Conservation (phyloP, 371 early-diverging fungal genomes). For the Zopfochytrium polystomum region DNA sequence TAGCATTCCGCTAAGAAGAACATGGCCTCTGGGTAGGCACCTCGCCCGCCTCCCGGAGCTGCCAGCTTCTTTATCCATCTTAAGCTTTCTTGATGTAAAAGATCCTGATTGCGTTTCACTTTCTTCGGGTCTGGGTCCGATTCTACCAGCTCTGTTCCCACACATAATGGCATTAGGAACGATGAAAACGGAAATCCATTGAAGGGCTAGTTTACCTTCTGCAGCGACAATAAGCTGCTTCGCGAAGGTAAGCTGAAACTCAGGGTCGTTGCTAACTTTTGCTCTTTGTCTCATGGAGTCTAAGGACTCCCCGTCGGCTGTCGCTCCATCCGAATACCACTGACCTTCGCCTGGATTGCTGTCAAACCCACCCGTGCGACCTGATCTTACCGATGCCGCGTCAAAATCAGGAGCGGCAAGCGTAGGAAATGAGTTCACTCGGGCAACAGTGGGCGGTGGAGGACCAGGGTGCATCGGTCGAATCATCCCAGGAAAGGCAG, state of each 20-base stretch:
- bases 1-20: conserved; percentile 89
- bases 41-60: conserved; percentile 61
- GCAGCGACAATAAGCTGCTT: conserved; percentile 41
- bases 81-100: conserved; percentile 66
- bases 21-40: conserved; percentile 74
- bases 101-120: conserved; percentile 64
- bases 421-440: no score
- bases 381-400: no score
- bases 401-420: no score
- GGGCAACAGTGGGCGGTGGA: no score
- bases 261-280: conserved; percentile 70
- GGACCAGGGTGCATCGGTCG: no score
- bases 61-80: conserved; percentile 76
- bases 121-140: conserved; percentile 67
- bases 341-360: no score
- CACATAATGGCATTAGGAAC: not conserved
- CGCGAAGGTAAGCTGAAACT: conserved; percentile 74
- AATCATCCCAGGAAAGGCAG: no score
- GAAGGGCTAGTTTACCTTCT: conserved; percentile 21
- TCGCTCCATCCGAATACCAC: no score
- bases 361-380: no score
- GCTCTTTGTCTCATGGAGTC: conserved; percentile 76
- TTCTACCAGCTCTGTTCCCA: conserved; percentile 25
- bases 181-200: not conserved
- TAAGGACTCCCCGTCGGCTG: conserved; percentile 68